Evolutionary conservation across 805 yeast species (phyloP), one percentile per base, ranked within the genome.

Genomic region (Schwanniomyces sp.): DNA sequence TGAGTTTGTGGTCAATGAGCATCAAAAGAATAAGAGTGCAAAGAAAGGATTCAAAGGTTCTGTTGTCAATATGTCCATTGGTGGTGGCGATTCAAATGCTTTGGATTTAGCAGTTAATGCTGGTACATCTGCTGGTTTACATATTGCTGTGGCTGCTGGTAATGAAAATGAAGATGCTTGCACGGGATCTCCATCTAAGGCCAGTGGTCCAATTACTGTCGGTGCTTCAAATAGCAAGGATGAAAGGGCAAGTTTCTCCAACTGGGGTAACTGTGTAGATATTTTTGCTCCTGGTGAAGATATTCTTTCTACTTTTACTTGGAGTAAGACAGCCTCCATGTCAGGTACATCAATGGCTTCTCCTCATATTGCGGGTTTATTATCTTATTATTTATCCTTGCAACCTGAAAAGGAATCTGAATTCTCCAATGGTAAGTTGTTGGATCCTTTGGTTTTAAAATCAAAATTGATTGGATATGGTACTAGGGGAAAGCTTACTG

Each of bases 301-400:
- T 64, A 72, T 80, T 52, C 69, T 73, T 58, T 76, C 82, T 41
- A 79, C 83, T 51, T 80, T 76, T 68, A 80, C 75, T 53, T 82
- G 83, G 44, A 75, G 81, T 34, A 81, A 81, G 52, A 74, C 81
- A 29, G 76, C 79, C 52, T 68, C 76, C 21, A 69, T 80, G 69
- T 78, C 84, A 29, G 85, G 85, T 54, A 80, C 85, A 17, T 81
- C 85, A 34, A 81, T 81, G 85, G 85, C 85, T 21, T 74, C 85
- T 12, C 85, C 85, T 34, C 84, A 80, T 58, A 66, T 80, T 52
- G 74, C 79, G 34, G 85, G 85, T 17, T 70, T 80, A 57, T 67
- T 80, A 62, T 63, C 84, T 5, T 80, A 80, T 71, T 81, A 70
- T 64, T 67, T 80, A 52, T 79, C 84, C 14, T 75, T 80, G 61